Base-by-base conservation (phyloP, 345 rosid genomes). In the Bruguiera parviflora region DNA sequence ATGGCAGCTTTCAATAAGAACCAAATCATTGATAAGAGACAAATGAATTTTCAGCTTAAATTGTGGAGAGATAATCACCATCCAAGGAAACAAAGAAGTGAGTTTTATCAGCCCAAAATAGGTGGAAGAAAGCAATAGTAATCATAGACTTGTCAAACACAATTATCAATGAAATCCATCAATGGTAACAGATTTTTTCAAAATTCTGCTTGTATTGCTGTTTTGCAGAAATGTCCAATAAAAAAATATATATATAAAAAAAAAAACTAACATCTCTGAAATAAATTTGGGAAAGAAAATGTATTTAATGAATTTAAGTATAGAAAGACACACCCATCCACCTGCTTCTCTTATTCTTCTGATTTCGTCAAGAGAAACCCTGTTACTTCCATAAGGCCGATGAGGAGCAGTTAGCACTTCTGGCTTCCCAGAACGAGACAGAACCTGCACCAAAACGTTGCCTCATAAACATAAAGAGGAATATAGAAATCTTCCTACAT, bases 301-400 rank as follows among this genome's bases (percentile, higher is more conserved):
- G 49, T 3, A 43, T 43, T 43, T 43, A 13, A 39, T 8, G 58
- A 52, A 73, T 64, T 27, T 25, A 75, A 77, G 86, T 81, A 77
- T 71, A 79, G 80, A 74, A 76, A 79, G 77, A 84, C 91, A 82
- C 89, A 89, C 98, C 97, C 98, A 94, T 86, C 98, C 98, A 85
- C 98, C 97, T 86, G 98, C 96, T 87, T 91, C 97, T 84, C 92
- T 88, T 71, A 94, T 88, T 75, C 98, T 91, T 81, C 75, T 89
- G 67, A 89, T 75, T 84, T 91, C 98, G 46, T 81, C 77, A 63
- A 94, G 88, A 52, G 96, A 89, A 62, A 77, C 77, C 55, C 82
- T 79, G 68, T 63, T 80, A 79, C 83, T 89, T 72, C 98, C 98
- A 78, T 85, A 88, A 22, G 97, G 98, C 67, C 97, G 89, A 81